Conservation (phyloP, 352 stramenopile genomes). For the Globisporangium cylindrosporum region DNA sequence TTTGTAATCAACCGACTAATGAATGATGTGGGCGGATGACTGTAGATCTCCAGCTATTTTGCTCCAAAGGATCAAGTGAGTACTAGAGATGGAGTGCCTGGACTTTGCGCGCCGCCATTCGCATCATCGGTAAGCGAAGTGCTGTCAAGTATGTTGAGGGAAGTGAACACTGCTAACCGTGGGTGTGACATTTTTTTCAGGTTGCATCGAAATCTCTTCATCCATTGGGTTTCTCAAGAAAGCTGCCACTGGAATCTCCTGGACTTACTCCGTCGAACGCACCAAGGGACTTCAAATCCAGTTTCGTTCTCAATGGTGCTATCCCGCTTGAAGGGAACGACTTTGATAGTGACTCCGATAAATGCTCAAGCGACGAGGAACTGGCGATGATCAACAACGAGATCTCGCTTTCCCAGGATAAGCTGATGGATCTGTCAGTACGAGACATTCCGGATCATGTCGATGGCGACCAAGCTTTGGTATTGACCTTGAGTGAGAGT, state of each 20-base stretch:
- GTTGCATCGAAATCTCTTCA: background rate
- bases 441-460: slow-evolving; percentile 40
- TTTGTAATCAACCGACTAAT: background rate
- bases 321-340: slow-evolving; percentile 7
- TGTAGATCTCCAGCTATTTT: slow-evolving; percentile 4
- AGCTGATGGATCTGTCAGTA: slow-evolving; percentile 62
- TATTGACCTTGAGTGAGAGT: slow-evolving; percentile 38
- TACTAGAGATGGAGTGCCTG: background rate
- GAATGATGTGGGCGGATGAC: background rate
- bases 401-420: slow-evolving; percentile 67
- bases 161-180: background rate
- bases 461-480: slow-evolving; percentile 12
- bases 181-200: background rate
- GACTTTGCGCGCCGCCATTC: background rate
- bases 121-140: slow-evolving; percentile 5
- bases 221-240: slow-evolving; percentile 9
- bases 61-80: background rate
- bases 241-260: slow-evolving; percentile 12
- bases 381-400: slow-evolving; percentile 47
- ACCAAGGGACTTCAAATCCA: background rate
- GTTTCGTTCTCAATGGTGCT: slow-evolving; percentile 6
- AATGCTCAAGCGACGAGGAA: slow-evolving; percentile 60
- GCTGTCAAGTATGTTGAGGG: background rate
- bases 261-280: slow-evolving; percentile 4
- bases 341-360: slow-evolving; percentile 22